Evolutionary conservation across 805 yeast genomes (phyloP), one percentile per base, ranked within the genome.

Genomic region (Lachancea quebecensis): DNA sequence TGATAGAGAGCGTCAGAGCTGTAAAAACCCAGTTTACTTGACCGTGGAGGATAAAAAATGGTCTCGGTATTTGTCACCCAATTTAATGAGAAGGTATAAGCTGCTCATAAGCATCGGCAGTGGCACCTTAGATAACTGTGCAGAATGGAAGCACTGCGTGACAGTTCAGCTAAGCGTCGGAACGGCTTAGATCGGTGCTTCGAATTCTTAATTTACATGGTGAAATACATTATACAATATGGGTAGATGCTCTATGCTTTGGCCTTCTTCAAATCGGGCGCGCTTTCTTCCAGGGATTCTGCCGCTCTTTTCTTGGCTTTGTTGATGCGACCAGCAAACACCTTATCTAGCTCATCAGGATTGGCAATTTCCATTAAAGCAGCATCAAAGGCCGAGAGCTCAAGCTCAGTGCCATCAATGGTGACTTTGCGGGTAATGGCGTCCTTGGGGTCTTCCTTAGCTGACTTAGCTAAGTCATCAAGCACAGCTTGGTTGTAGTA

Each of bases 361-460:
- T 82, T 83, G 46, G 84, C 83, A 54, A 89, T 85, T 70, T 90
- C 96, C 59, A 86, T 74, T 68, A 90, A 77, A 35, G 88, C 88
- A 60, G 77, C 77, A 54, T 85, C 95, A 64, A 85, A 84, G 21
- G 72, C 66, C 41, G 85, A 68, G 42, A 81, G 67, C 53, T 72
- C 72, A 48, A 73, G 69, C 34, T 65, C 70, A 35, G 69, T 55
- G 50, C 68, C 71, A 41, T 63, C 69, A 38, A 67, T 57, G 31
- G 56, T 65, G 45, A 56, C 60, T 31, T 50, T 49, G 11, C 58
- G 62, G 5, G 53, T 50, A 14, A 50, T 42, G 35, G 53, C 51
- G 3, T 45, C 52, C 15, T 52, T 49, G n/a, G 59, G 51, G 25
- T 57, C 60, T 14, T 48, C 58, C 15, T 62, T 50, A 33, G 49